Conservation (phyloP, 352 stramenopile species). For the Globisporangium viniferum region DNA sequence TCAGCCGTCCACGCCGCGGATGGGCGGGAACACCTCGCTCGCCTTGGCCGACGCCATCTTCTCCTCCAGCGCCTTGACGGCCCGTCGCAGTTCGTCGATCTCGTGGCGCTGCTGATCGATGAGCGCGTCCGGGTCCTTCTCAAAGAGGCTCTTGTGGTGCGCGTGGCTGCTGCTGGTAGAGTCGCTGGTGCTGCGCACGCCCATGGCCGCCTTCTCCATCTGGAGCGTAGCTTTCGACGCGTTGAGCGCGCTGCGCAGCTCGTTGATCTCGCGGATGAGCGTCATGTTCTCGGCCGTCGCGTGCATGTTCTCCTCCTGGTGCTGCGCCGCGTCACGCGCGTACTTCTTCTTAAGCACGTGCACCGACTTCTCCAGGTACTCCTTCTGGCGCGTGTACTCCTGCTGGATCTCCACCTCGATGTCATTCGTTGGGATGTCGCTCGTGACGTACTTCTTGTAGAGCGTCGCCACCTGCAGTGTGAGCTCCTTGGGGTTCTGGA, state of each 20-base stretch:
- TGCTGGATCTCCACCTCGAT: constrained; percentile 70
- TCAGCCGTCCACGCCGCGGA: constrained; percentile 40
- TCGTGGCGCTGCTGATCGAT: constrained; percentile 55
- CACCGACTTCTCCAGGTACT: constrained; percentile 92
- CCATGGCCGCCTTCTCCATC: constrained; percentile 60
- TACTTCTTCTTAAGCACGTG: constrained; percentile 89
- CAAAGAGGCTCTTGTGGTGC: constrained; percentile 20
- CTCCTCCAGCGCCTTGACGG: constrained; percentile 73
- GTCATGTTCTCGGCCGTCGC: constrained; percentile 85
- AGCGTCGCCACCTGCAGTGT: constrained; percentile 70
- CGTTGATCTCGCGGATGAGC: constrained; percentile 93
- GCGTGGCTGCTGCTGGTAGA: constrained; percentile 2
- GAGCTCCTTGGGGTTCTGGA: constrained; percentile 78
- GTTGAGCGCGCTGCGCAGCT: constrained; percentile 76
- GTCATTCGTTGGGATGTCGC: constrained; percentile 35
- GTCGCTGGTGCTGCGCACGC: constrained; percentile 21
- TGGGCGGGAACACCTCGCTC: constrained; percentile 35
- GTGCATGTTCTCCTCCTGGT: constrained; percentile 61
- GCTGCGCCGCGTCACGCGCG: constrained; percentile 57
- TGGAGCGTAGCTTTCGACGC: constrained; percentile 74
- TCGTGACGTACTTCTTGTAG: constrained; percentile 71
- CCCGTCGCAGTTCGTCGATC: constrained; percentile 77
- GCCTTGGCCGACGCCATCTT: constrained; percentile 32
- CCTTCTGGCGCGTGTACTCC: constrained; percentile 90
- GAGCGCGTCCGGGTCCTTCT: constrained; percentile 48